Conservation (phyloP, 2,329 filamentous ascomycete species). For the Davidsoniella australis region DNA sequence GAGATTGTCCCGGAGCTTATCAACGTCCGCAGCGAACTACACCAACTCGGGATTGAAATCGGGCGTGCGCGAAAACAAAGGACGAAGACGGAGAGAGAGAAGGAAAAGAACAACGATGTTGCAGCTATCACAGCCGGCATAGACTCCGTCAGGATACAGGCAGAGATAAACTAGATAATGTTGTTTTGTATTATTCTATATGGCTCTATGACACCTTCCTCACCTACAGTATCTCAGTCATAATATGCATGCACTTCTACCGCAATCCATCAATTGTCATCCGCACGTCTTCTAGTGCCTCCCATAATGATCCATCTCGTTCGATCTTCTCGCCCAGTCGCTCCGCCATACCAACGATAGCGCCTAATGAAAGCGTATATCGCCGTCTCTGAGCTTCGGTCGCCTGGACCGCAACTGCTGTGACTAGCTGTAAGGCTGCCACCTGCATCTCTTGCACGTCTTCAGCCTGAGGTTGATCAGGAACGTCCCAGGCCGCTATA, state of each 20-base stretch:
- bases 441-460: conserved; percentile 32
- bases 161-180: neutral
- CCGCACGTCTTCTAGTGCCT: conserved; percentile 24
- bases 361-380: conserved; percentile 33
- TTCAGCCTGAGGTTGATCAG: conserved; percentile 17
- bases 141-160: neutral
- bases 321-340: conserved; percentile 21
- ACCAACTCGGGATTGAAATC: conserved; percentile 50
- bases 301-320: too few species aligned
- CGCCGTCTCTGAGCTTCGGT: conserved; percentile 29
- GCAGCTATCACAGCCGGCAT: neutral
- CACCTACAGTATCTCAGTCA: neutral
- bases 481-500: conserved; percentile 30
- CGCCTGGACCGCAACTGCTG: conserved; percentile 31
- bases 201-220: neutral
- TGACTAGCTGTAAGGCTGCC: conserved; percentile 37
- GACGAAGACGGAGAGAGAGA: conserved; percentile 24
- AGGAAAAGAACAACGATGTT: neutral
- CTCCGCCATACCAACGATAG: conserved; percentile 30
- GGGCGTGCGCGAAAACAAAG: conserved; percentile 40
- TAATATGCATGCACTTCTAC: neutral
- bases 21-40: conserved; percentile 42
- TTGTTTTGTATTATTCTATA: too few species aligned
- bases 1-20: conserved; percentile 39
- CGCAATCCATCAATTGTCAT: conserved; percentile 18